Base-by-base conservation (phyloP, 768 basidiomycete genomes). In the Psilocybe azurescens region DNA sequence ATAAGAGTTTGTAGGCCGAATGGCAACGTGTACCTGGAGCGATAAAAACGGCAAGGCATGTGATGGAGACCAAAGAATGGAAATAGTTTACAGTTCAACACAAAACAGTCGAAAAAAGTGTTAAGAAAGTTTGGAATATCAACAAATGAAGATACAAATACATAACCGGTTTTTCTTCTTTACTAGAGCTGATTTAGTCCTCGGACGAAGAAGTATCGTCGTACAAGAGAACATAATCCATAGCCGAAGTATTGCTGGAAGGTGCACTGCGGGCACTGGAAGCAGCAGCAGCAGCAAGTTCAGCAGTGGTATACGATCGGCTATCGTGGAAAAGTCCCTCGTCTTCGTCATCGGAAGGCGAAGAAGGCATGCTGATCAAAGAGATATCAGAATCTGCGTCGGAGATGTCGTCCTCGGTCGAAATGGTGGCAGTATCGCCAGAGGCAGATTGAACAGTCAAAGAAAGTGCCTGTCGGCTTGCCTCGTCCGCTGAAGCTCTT, bases 141-240 rank as follows among this genome's bases (percentile, higher is more conserved):
- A 56, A 24, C 53, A 49, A 33, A 30, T 48, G 48, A 51, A 20
- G 39, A 56, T 61, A 58, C 59, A 58, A 58, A 58, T 61, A 59
- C 54, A 51, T 48, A 11, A 36, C 11, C 33, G 33, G 6, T 29
- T 8, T 5, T 47, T 46, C 29, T 20, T 13, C 30, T 24, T 28
- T 10, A 5, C 49, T 28, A 14, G 13, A 18, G 33, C 46, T 14
- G 24, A 49, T 5, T 60, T 62, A 64, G 58, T 69, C 69, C 52
- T 83, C 85, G 36, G 86, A 86, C 0, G 84, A 85, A 6, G 83
- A 83, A 53, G 78, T 79, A 62, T 86, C 87, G 69, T 91, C 91
- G 65, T 90, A 92, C 60, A 92, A 72, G 59, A 93, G 79, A 13
- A 91, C 89, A 68, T 90, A 93, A 63, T 91, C 89, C 65, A 83